Percentiles rank a stretch among this genome's conserved stretches.
Evolutionary conservation across 139 green algal genomes (phyloP).

Genomic region (Closterium sp.): DNA sequence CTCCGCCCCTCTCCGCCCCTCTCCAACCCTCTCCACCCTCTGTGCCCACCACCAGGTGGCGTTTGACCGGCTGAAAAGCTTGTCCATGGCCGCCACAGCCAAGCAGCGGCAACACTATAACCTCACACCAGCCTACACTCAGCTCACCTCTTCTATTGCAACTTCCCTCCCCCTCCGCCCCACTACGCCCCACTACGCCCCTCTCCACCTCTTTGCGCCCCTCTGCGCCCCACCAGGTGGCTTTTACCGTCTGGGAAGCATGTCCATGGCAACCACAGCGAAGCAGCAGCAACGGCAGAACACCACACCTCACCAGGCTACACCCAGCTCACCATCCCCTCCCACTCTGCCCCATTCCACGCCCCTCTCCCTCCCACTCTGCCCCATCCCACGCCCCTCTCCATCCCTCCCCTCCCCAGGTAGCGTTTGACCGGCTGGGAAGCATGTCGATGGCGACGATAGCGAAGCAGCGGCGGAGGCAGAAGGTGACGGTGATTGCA

Average conservation of each 20-base stretch:
- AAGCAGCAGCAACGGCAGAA: no score
- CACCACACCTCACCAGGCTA: no score
- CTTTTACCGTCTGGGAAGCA: constrained; percentile 43
- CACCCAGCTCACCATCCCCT: not conserved
- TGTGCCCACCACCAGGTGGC: constrained; percentile 24
- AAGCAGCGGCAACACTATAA: constrained; percentile 35
- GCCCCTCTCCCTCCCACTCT: not conserved
- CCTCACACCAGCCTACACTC: no score
- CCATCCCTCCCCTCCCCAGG: not conserved
- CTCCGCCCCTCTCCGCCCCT: not conserved
- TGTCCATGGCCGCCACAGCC: constrained; percentile 42
- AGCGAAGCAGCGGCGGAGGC: constrained; percentile 28
- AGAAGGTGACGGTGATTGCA: constrained; percentile 39
- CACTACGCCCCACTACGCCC: no score
- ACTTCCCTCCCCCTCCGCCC: no score
- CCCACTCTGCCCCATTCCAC: no score
- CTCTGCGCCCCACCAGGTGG: constrained; percentile 18
- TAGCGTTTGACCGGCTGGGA: constrained; percentile 50
- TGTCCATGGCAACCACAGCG: constrained; percentile 39
- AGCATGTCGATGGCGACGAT: constrained; percentile 42
- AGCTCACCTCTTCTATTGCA: no score
- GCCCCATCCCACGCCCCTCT: not conserved
- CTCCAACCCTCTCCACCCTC: not conserved
- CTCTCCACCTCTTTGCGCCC: no score
- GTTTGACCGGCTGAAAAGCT: constrained; percentile 40